Evolutionary conservation across 176 grass and related monocot genomes (phyloP), one percentile per base, ranked within the genome.

Genomic region (Aegilops sharonensis): DNA sequence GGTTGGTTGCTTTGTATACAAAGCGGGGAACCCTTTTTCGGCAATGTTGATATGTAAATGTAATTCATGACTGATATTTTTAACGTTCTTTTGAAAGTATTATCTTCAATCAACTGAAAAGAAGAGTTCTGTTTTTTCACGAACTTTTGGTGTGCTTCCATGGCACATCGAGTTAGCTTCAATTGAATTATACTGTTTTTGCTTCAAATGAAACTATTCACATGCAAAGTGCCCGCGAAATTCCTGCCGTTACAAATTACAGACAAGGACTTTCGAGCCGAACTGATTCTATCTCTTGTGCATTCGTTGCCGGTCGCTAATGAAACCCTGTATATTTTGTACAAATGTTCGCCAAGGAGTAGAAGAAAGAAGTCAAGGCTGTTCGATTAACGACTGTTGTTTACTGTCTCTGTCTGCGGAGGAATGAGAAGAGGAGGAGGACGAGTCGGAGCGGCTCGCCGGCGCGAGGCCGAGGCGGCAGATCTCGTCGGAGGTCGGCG

Each of bases 401-500:
- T 23, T 67, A 54, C 36, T 20, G 6, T 85, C 47, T 17, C 6
- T 6, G 15, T 54, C 54, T 2, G 18, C 1, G 18, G 15, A 57
- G 18, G 54, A 59, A 59, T 39, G 1, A 12, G 54, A 59, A 8
- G 54, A 59, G 54, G 54, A 56, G 3, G 52, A 59, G 18, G 54
- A 21, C 18, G 54, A 57, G 54, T 17, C 54, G 18, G 76, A 37
- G 54, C 31, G 52, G 54, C 31, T 78, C 75, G 54, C 20, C 76
- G 54, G 34, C 20, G 54, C 40, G 1, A 67, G 79, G 1, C 83
- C 85, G 18, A 92, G 18, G 2, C 64, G 11, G 62, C 95, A 98
- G 0, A 98, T 92, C 78, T 93, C 90, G 0, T 29, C 69, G 9
- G 86, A 36, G 24, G 15, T 40, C 0, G 93, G 89, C 18, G 88